Conservation (phyloP, 495 filamentous ascomycete genomes). For the Penicillium pancosmium region DNA sequence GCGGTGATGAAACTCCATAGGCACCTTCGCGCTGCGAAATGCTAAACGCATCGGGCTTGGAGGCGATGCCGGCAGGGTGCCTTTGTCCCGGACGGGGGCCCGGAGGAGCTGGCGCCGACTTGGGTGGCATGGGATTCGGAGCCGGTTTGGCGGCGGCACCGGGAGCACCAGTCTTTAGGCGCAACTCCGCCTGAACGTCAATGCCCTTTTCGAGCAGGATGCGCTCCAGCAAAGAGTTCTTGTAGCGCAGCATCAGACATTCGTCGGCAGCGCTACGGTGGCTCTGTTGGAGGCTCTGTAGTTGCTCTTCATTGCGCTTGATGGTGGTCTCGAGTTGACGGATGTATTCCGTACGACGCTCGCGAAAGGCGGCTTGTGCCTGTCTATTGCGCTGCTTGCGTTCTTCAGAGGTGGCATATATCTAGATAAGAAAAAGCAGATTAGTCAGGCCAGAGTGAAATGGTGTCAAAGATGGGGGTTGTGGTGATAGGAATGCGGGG, state of each 20-base stretch:
- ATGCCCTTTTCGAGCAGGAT: conserved; percentile 98
- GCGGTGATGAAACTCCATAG: conserved; percentile 55
- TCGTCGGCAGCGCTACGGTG: conserved; percentile 95
- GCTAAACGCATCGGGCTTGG: conserved; percentile 67
- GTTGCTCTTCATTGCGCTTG: conserved; percentile 92
- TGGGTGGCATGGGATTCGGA: conserved; percentile 42
- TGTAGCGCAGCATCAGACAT: conserved; percentile 97
- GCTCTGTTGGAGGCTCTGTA: conserved; percentile 89
- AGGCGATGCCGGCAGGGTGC: conserved; percentile 69
- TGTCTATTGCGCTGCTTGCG: conserved; percentile 97
- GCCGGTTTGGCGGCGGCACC: conserved; percentile 58
- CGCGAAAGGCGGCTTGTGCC: conserved; percentile 95
- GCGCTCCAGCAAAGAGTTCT: conserved; percentile 93
- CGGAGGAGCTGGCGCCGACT: conserved; percentile 47
- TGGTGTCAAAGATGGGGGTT: conserved; percentile 6
- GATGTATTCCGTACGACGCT: conserved; percentile 97
- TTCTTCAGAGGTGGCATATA: conserved; percentile 98
- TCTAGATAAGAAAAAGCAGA: conserved; percentile 52
- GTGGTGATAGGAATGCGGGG: conserved; percentile 33
- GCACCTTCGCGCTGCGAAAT: conserved; percentile 54
- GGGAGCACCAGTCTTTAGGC: conserved; percentile 77
- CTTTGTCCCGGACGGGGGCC: conserved; percentile 56
- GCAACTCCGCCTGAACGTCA: conserved; percentile 94
- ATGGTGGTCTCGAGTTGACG: conserved; percentile 98
- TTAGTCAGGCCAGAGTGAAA: conserved; percentile 5